Evolutionary conservation across 352 stramenopile genomes (phyloP), one percentile per base, ranked within the genome.

Genomic region (Globisporangium nunn): DNA sequence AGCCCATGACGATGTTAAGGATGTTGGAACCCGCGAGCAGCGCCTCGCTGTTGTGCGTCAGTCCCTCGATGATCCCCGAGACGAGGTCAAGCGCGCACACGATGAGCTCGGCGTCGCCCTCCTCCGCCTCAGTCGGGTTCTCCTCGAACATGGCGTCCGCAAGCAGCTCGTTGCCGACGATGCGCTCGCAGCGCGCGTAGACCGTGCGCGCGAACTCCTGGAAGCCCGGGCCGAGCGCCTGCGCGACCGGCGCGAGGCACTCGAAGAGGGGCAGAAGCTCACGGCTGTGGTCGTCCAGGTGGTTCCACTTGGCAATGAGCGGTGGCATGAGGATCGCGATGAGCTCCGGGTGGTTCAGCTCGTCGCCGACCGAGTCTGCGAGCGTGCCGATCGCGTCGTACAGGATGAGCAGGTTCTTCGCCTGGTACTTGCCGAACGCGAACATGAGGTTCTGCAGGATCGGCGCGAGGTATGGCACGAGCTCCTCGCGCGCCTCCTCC

Each of bases 381-480:
- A 99, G 88, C 56, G 95, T 97, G 17, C 93, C 93, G 23, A 99
- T 88, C 29, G 91, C 95, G 64, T 99, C 96, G 72, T 98, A 98
- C 61, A 98, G 70, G 50, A 98, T 97, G 28, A 99, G 64, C 46
- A 98, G 63, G 72, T 96, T 98, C 58, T 97, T 93, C 17, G 87
- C 92, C 55, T 98, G 84, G 71, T 98, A 98, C 64, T 96, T 90
- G 67, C 79, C 70, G 61, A 99, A 93, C 7, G 93, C 93, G 46
- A 88, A 87, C 65, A 96, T 95, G 37, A 99, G 74, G 59, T 87
- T 96, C 60, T 88, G 84, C 61, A 97, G 77, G 43, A 98, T 95
- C 35, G 90, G 88, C 50, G 81, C 85, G 54, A 99, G 71, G 67
- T 97, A 98, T 23, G 92, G 93, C 47, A 83, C 78, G 50, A 99